Evolutionary conservation across 2,329 filamentous ascomycete species (phyloP).

Genomic region (Mycogone perniciosa): DNA sequence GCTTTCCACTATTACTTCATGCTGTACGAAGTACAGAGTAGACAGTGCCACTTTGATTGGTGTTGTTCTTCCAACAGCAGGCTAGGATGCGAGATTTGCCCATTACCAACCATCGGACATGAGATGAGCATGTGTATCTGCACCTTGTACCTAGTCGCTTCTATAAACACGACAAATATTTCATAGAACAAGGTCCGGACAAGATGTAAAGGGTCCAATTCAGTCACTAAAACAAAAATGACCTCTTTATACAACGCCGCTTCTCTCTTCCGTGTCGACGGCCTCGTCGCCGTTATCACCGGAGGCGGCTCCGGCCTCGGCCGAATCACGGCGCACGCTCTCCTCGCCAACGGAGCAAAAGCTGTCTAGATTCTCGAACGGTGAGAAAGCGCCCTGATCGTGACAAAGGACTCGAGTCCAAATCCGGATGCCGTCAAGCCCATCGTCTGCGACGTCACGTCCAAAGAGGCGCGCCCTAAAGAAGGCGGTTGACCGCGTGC

Average conservation of each 20-base stretch:
- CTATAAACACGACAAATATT: too few species aligned
- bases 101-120: too few species aligned
- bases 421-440: constrained; percentile 28
- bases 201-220: background rate
- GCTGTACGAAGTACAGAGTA: too few species aligned
- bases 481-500: constrained; percentile 51
- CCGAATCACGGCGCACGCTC: constrained; percentile 45
- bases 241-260: constrained; percentile 13
- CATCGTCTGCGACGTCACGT: constrained; percentile 36
- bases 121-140: too few species aligned
- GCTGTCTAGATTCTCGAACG: constrained; percentile 38
- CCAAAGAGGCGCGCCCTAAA: constrained; percentile 47
- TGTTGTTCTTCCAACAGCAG: too few species aligned
- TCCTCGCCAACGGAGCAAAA: constrained; percentile 21
- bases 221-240: constrained; percentile 4
- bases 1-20: too few species aligned
- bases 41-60: too few species aligned
- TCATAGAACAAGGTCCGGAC: background rate
- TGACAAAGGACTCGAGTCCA: constrained; percentile 15
- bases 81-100: too few species aligned
- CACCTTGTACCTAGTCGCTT: too few species aligned
- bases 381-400: constrained; percentile 28
- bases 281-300: constrained; percentile 52
- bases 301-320: constrained; percentile 53
- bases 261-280: constrained; percentile 45